Conservation (phyloP, 2,329 filamentous ascomycete genomes). For the Tolypocladium guangdongense region DNA sequence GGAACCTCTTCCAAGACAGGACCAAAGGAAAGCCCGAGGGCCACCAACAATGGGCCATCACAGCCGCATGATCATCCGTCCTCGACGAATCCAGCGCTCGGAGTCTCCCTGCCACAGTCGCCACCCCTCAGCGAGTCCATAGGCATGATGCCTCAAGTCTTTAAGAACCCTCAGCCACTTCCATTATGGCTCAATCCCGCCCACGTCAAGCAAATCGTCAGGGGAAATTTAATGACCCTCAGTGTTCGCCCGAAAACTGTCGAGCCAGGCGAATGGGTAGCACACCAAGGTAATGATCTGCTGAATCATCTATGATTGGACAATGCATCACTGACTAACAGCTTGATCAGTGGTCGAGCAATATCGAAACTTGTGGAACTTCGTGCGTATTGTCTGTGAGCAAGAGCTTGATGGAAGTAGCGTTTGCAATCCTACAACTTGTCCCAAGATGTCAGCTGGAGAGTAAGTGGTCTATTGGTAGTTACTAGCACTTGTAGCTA, state of each 20-base stretch:
- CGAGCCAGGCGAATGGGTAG: conserved; percentile 90
- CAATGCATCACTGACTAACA: conserved; percentile 1
- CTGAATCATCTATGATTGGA: not conserved
- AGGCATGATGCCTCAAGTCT: conserved; percentile 49
- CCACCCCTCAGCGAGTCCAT: conserved; percentile 56
- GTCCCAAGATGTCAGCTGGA: conserved; percentile 89
- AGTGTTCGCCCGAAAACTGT: conserved; percentile 89
- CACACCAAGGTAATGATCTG: conserved; percentile 67
- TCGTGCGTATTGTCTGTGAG: conserved; percentile 80
- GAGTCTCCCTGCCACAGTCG: conserved; percentile 50
- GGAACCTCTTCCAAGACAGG: conserved; percentile 21
- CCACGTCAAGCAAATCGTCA: conserved; percentile 79
- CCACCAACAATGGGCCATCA: conserved; percentile 22
- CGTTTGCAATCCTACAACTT: conserved; percentile 75
- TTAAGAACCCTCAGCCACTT: conserved; percentile 54
- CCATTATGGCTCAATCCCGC: conserved; percentile 66
- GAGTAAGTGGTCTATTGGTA: conserved; percentile 47
- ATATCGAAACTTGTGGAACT: conserved; percentile 78
- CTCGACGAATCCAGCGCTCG: conserved; percentile 41
- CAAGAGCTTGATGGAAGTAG: conserved; percentile 65
- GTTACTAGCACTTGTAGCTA: not conserved
- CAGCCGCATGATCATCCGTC: conserved; percentile 42
- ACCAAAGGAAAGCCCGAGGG: conserved; percentile 33
- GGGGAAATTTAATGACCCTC: conserved; percentile 93
- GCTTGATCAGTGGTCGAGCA: conserved; percentile 68